Conservation (phyloP, 2,329 filamentous ascomycete species). For the Fusarium sp. region DNA sequence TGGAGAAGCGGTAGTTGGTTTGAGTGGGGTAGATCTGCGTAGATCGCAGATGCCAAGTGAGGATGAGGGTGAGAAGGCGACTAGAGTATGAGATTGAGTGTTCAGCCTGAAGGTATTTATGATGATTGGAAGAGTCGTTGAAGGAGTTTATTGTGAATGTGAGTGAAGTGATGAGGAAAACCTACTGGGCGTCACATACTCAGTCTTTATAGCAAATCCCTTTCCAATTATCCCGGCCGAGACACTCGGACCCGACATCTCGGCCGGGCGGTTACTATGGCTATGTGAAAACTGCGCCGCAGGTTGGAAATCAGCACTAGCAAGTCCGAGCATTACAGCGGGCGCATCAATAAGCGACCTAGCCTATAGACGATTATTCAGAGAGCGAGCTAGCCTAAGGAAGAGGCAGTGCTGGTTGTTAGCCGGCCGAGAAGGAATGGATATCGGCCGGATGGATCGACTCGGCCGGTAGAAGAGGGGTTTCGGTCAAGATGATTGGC, state of each 20-base stretch:
- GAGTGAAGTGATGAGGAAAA: neutral
- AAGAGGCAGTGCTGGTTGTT: neutral
- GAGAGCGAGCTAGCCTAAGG: neutral
- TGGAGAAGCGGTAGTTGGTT: neutral
- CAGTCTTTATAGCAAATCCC: slow-evolving; percentile 9
- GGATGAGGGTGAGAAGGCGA: fast-evolving
- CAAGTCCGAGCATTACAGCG: neutral
- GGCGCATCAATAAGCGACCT: neutral
- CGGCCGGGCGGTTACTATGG: neutral
- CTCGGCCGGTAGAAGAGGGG: slow-evolving; percentile 2
- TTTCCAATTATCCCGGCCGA: neutral
- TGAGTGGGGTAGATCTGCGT: neutral
- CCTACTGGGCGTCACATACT: fast-evolving
- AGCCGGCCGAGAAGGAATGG: neutral
- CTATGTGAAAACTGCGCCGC: neutral
- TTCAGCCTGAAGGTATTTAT: neutral
- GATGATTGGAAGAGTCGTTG: fast-evolving
- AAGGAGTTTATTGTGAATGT: no score
- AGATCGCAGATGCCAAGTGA: neutral
- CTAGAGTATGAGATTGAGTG: neutral
- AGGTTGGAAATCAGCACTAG: slow-evolving; percentile 15
- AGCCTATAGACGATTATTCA: neutral
- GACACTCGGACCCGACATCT: fast-evolving
- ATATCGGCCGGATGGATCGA: neutral
- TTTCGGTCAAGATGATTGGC: neutral